phyloP scores from a whole-genome alignment of 208 protist species.

The Leptomonas pyrrhocoris region DNA sequence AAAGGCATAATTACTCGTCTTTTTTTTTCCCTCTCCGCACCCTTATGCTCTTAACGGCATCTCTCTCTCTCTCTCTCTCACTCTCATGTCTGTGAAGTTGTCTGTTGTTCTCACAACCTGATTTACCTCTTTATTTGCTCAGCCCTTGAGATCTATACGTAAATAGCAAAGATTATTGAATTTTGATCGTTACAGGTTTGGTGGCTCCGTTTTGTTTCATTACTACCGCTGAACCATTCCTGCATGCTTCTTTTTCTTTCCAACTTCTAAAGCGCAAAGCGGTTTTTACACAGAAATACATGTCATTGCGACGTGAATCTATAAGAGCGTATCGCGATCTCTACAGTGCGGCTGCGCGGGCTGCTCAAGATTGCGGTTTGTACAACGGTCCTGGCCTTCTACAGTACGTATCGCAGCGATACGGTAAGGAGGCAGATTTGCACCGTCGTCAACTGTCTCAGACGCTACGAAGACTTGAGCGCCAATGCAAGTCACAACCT shows the following conservation, averaged over 20 bases:
- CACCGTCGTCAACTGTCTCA: constrained; percentile 42
- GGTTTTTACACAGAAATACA: background rate
- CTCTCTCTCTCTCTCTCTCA: no score
- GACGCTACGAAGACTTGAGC: constrained; percentile 27
- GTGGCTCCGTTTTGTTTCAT: no score
- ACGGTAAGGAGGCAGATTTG: constrained; percentile 37
- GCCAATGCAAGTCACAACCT: background rate
- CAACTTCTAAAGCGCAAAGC: background rate
- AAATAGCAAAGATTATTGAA: no score
- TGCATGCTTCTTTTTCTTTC: background rate
- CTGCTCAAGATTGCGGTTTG: constrained; percentile 49
- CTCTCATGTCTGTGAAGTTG: no score
- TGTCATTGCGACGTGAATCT: constrained; percentile 54
- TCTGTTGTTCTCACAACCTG: no score
- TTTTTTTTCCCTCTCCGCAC: background rate
- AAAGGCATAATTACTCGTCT: background rate
- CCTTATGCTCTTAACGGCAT: background rate
- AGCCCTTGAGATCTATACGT: no score
- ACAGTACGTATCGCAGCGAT: constrained; percentile 56
- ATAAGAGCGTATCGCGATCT: constrained; percentile 62
- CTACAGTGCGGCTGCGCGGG: constrained; percentile 35
- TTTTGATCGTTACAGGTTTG: no score
- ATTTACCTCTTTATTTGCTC: no score
- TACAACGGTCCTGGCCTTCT: constrained; percentile 50
- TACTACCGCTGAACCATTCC: no score